Evolutionary conservation across 2,329 filamentous ascomycete genomes (phyloP).

Genomic region (Microascus cirrosus): DNA sequence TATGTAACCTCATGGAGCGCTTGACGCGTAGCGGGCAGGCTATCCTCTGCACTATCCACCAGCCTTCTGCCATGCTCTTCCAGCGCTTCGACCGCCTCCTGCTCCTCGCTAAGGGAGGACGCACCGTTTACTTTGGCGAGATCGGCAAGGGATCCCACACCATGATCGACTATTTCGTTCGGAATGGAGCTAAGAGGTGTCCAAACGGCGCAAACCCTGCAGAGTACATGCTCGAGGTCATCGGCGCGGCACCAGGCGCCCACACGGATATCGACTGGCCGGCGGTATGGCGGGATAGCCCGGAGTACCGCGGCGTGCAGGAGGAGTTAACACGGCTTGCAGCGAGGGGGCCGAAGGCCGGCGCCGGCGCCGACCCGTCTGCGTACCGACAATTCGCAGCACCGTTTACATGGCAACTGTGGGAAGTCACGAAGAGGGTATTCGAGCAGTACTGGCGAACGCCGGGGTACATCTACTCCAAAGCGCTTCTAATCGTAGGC

Average conservation of each 20-base stretch:
- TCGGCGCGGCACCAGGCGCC: constrained; percentile 27
- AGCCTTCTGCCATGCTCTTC: constrained; percentile 28
- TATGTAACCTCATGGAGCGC: constrained; percentile 59
- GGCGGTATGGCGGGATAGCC: constrained; percentile 28
- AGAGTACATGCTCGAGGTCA: constrained; percentile 51
- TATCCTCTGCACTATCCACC: constrained; percentile 39
- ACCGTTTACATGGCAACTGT: constrained; percentile 16
- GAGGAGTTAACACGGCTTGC: constrained; percentile 15
- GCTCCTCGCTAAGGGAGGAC: constrained; percentile 41
- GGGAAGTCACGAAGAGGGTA: constrained; percentile 21
- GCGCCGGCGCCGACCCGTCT: constrained; percentile 6
- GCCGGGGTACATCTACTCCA: constrained; percentile 53
- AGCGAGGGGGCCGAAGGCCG: constrained; percentile 16
- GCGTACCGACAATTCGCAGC: constrained; percentile 21
- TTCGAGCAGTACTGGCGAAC: constrained; percentile 23
- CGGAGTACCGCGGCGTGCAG: constrained; percentile 21
- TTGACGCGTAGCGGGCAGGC: constrained; percentile 40
- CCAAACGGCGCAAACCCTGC: constrained; percentile 49
- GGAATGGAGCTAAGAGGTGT: constrained; percentile 45
- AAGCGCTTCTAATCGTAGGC: constrained; percentile 19
- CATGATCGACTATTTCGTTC: constrained; percentile 47
- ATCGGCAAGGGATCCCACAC: constrained; percentile 37
- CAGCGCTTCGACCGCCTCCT: constrained; percentile 44
- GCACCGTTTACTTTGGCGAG: constrained; percentile 48
- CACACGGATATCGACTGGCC: constrained; percentile 36